Evolutionary conservation across 108 stramenopile species (phyloP), one percentile per base, ranked within the genome.

Genomic region (Epipyxis sp.): DNA sequence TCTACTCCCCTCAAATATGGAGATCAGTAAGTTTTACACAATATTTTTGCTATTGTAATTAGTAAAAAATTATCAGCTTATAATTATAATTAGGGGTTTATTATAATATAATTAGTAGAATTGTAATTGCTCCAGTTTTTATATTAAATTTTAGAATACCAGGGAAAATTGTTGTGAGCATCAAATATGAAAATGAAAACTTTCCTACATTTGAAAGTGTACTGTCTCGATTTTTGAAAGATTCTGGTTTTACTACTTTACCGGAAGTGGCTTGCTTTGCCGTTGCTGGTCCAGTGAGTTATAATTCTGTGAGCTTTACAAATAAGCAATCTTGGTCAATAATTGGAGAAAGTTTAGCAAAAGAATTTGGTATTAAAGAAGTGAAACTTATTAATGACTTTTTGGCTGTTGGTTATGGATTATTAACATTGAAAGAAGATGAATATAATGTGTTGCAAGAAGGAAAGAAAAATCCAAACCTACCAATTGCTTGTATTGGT

Each of bases 331-430:
- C 40, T 1, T 69, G 69, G 41, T 1, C 0, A 16, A 69, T 44
- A 0, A 59, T 16, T 37, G 1, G 35, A 16, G 35, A 1, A 1
- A 44, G 50, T 69, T 39, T 86, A 13, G 84, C 42, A 30, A 59
- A 83, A 44, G 80, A 40, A 42, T 74, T 86, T 39, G 72, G 71
- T 69, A 82, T 86, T 44, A 27, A 39, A 35, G 0, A 1, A 16
- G 85, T 87, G 79, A 85, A 83, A 45, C 86, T 98, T 39, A 89
- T 98, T 25, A 98, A 98, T 83, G 97, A 98, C 76, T 96, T 98
- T 80, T 94, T 95, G 0, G 97, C 94, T 1, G 90, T 92, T 42
- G 97, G 97, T 40, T 98, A 95, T 79, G 97, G 97, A 0, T 88
- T 93, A 44, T 84, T 98, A 42, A 95, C 95, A 59, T 85, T 98